Evolutionary conservation across 495 filamentous ascomycete genomes (phyloP), one percentile per base, ranked within the genome.

Genomic region (Talaromyces ruber): DNA sequence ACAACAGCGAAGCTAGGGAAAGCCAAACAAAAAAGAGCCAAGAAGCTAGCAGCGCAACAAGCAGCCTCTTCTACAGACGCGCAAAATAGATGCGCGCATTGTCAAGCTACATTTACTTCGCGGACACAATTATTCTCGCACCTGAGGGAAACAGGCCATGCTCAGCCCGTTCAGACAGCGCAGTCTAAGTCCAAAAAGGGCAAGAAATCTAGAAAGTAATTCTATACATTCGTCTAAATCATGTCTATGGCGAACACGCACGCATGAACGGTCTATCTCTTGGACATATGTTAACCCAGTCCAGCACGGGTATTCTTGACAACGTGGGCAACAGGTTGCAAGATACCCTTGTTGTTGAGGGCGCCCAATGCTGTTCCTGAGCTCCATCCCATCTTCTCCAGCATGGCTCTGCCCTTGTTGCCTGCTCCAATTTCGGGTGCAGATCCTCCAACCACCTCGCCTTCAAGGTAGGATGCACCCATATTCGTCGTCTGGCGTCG

Each of bases 311-410:
- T 81, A 52, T 86, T 90, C 79, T 94, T 96, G 47, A 98, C 86
- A 59, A 95, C 84, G 62, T 95, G 91, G n/a, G 82, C 79, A 43
- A 99, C 87, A 2, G 95, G 95, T 64, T 88, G 81, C 63, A 94
- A 70, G 57, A 96, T 93, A 34, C 95, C 94, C 71, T 94, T 89
- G 70, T 94, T 94, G 62, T 94, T 86, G 9, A 79, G 66, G 4
- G 88, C 82, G 47, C 94, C 94, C n/a, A 99, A 79, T 6, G 87
- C 88, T 72, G 87, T 98, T 4, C 94, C 94, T 52, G 83, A 86
- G 63, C 81, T 88, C 91, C 95, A 99, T 18, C 94, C 94, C 94
- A 98, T 98, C 76, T 93, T 98, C 73, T 97, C 92, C 59, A 99
- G 70, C 88, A 99, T 91, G 3, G 85, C 86, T 50, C 91, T 82